Conservation (phyloP, 116 monocot species). For the Cymodocea nodosa region DNA sequence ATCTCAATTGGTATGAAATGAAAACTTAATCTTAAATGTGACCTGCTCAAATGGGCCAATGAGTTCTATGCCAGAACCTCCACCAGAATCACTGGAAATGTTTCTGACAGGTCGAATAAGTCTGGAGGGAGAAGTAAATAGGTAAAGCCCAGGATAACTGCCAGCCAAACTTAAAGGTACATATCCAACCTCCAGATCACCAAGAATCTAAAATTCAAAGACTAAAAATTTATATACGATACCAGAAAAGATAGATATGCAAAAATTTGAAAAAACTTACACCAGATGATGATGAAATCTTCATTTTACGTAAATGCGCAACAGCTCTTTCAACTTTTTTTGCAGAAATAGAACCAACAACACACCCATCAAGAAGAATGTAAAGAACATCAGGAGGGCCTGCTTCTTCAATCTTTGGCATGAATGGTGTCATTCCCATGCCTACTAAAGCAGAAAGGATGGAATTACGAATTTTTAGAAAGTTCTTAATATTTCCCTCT, state of each 20-base stretch:
- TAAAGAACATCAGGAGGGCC: constrained; percentile 75
- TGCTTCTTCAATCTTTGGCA: constrained; percentile 54
- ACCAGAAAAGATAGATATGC: background rate
- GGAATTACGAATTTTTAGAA: constrained; percentile 37
- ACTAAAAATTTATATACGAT: constrained; percentile 3
- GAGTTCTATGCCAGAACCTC: constrained; percentile 44
- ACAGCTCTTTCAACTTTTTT: constrained; percentile 51
- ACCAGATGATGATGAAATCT: constrained; percentile 36
- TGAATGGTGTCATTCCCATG: constrained; percentile 63
- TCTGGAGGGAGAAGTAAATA: constrained; percentile 85
- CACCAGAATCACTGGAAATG: constrained; percentile 20
- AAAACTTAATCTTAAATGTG: background rate
- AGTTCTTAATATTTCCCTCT: constrained; percentile 62
- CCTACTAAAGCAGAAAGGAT: constrained; percentile 49
- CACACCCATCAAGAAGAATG: constrained; percentile 85
- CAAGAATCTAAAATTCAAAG: constrained; percentile 41
- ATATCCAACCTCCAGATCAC: constrained; percentile 89
- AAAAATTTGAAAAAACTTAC: constrained; percentile 6
- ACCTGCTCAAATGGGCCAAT: constrained; percentile 99
- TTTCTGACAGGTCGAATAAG: constrained; percentile 80
- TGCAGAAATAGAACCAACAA: constrained; percentile 65
- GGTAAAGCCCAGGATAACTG: constrained; percentile 80
- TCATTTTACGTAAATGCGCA: constrained; percentile 55
- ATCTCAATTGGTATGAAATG: background rate
- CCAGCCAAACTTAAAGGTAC: constrained; percentile 76